Evolutionary conservation across 352 stramenopile genomes (phyloP), one percentile per base, ranked within the genome.

Genomic region (Pythium phragmitis): DNA sequence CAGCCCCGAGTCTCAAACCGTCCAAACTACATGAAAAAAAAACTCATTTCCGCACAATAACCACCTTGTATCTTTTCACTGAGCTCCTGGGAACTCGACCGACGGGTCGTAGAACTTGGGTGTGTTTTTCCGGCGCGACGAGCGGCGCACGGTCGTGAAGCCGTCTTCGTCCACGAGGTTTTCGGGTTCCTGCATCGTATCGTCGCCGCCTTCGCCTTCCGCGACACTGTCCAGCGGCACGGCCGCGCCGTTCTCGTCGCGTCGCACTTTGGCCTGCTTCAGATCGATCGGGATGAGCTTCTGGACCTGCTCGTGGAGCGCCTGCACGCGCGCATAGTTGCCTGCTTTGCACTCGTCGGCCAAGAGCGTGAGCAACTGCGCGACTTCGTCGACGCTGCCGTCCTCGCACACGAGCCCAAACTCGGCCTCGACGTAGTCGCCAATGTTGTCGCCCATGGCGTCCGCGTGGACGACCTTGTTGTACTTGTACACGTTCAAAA

Each of bases 341-440:
- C 80, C 79, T 8, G 75, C 73, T 69, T 94, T 94, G 79, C 82
- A 92, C 67, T 92, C 86, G 30, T 91, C 81, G 21, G 77, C 80
- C 28, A 91, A 63, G 52, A 79, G 49, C 26, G 80, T 75, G n/a
- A 94, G 72, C 39, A 94, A 57, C 63, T 89, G 65, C 21, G 80
- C 58, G 47, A 92, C 49, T 57, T 92, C 86, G 47, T 92, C 82
- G 60, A 90, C 73, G 60, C 82, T 92, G 47, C 79, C 82, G 49
- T 92, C 86, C 60, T 94, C 84, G 54, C 84, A 91, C 28, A 94
- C 68, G 42, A 93, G 71, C 6, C 80, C 82, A 59, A 94, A 92
- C 67, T 92, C 79, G 16, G 60, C 53, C 68, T 94, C 86, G 45
- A 91, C 82, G 71, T 91, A 91, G 52, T 80, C 73, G 47, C 61